Percentiles rank a stretch among this genome's conserved stretches.
Conservation (phyloP, 139 green algal genomes). For the Pycnococcus provasolii region DNA sequence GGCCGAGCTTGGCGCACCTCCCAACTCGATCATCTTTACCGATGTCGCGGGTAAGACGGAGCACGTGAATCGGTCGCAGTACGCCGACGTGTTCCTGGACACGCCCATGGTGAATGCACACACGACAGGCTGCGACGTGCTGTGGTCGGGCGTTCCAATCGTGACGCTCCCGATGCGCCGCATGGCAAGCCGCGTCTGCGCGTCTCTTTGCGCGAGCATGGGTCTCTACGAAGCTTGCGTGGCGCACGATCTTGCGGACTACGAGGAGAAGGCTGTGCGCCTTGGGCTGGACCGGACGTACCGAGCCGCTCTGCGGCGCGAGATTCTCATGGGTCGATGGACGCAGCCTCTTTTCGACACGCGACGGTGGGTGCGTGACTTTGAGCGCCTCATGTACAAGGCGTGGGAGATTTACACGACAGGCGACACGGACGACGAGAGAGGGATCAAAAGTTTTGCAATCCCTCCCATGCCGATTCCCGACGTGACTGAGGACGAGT, state of each 20-base stretch:
- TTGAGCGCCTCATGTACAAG: too few species aligned
- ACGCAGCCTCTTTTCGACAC: too few species aligned
- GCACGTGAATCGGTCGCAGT: slow-evolving; percentile 60
- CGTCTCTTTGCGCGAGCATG: slow-evolving; percentile 57
- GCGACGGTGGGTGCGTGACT: too few species aligned
- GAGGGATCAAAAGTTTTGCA: too few species aligned
- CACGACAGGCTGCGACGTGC: slow-evolving; percentile 82
- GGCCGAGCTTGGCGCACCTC: slow-evolving; percentile 42
- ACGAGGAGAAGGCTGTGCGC: neutral
- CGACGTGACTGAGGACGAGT: too few species aligned
- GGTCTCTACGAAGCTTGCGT: slow-evolving; percentile 67
- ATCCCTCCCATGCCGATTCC: too few species aligned
- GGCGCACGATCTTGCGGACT: slow-evolving; percentile 13
- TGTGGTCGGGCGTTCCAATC: slow-evolving; percentile 77
- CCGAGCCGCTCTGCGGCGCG: neutral
- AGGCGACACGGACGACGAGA: too few species aligned
- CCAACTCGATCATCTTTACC: slow-evolving; percentile 74
- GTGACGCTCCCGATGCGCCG: slow-evolving; percentile 73
- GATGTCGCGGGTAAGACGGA: slow-evolving; percentile 73
- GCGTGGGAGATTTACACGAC: too few species aligned
- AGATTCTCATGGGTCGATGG: too few species aligned
- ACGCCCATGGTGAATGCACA: slow-evolving; percentile 83
- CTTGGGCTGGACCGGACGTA: neutral
- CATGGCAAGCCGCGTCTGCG: slow-evolving; percentile 75
- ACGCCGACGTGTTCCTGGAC: slow-evolving; percentile 88